Evolutionary conservation across 2,329 filamentous ascomycete species (phyloP), one percentile per base, ranked within the genome.

Genomic region (Exophiala viscosa): DNA sequence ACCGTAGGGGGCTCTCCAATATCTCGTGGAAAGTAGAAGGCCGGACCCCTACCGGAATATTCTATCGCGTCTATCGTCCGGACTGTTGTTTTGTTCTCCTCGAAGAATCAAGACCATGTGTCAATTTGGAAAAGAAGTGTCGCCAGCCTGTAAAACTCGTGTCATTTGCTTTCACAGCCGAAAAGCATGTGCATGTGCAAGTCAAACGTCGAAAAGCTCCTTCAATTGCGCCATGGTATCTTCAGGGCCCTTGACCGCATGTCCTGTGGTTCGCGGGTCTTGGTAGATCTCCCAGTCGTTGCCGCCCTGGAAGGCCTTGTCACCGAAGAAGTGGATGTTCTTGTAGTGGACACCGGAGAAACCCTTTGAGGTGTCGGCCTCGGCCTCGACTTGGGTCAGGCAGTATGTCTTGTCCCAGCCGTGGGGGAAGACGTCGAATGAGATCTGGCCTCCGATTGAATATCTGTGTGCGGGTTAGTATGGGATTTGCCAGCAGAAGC

Each of bases 341-440:
- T 83, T 88, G 78, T 92, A 97, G 18, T 84, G 75, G 44, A 72
- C 61, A 3, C 74, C 74, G 6, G 69, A 69, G 59, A 95, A 76
- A 58, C 86, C 85, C 65, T 82, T 85, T 36, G 80, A 77, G 69
- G 70, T 61, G 14, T 72, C 69, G 65, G 86, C 85, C 71, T 96
- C 91, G 59, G 80, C 80, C 75, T 93, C 89, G 57, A 97, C 77
- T 73, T 96, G 91, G 64, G 82, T 78, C 62, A 97, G 79, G 76
- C 91, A 96, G 80, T 96, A 99, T 8, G 89, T 96, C 84, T 97
- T 99, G 76, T 99, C 93, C 93, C 93, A 99, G 67, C 93, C 93
- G 2, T 78, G 82, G 60, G 93, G 93, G 81, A 99, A 99, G 65
- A 97, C 88, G 69, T 99, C 93, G 71, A 99, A 99, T 55, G 91